Percentiles rank a stretch among this genome's conserved stretches.
phyloP scores from a whole-genome alignment of 2,329 filamentous ascomycete species.

The Aureobasidium pullulans region DNA sequence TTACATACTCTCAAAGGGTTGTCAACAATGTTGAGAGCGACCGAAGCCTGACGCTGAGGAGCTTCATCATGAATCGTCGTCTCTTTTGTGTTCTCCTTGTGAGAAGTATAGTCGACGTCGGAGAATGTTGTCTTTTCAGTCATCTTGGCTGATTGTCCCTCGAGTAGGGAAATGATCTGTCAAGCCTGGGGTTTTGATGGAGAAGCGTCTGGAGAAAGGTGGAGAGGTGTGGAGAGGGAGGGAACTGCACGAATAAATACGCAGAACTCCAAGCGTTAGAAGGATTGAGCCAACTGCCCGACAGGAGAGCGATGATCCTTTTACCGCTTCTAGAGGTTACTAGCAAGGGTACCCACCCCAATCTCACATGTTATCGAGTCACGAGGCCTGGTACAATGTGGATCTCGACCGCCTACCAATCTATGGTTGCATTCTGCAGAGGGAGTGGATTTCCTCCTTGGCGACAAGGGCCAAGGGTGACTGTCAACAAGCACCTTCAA shows the following conservation, averaged over 20 bases:
- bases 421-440: conserved; percentile 7
- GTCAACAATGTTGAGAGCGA: conserved; percentile 41
- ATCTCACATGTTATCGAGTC: conserved; percentile 1
- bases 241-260: background rate
- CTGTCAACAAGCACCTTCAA: conserved; percentile 1
- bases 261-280: background rate
- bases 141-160: conserved; percentile 5
- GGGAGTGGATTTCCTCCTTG: conserved; percentile 1
- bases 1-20: conserved; percentile 38
- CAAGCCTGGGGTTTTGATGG: conserved; percentile 3
- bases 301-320: conserved; percentile 4
- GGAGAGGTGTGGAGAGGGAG: background rate
- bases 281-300: background rate
- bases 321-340: conserved; percentile 7
- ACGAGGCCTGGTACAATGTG: conserved; percentile 4
- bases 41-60: conserved; percentile 30
- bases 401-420: conserved; percentile 1
- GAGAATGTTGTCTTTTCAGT: conserved; percentile 5
- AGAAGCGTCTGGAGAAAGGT: conserved; percentile 9
- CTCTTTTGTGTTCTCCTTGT: conserved; percentile 2
- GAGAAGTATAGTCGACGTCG: background rate
- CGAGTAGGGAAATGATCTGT: conserved; percentile 4
- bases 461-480: background rate
- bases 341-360: conserved; percentile 2
- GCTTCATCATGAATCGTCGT: conserved; percentile 12